Evolutionary conservation across 179 eudicot species (phyloP), one percentile per base, ranked within the genome.

Genomic region (Drosera spatulata): DNA sequence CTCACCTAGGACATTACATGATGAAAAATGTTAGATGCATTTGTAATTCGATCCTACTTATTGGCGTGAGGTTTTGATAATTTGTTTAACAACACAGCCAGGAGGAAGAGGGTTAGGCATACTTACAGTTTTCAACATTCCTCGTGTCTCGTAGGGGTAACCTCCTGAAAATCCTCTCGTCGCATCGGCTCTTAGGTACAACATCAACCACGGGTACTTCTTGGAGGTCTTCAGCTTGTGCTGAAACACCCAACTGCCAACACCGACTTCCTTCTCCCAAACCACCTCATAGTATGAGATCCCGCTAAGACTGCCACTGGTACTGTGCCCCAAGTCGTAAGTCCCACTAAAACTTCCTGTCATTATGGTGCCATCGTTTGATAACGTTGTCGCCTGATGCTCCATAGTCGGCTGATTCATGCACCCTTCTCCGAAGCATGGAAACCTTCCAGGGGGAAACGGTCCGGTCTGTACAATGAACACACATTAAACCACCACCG

Each of bases 121-220:
- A 69, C 84, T 69, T 76, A 86, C 95, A 58, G 60, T 80, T 68
- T 82, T 84, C 66, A 84, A 77, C 84, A 87, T 87, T 60, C 95
- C 95, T 63, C 91, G 69, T 3, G 86, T 82, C 42, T 84, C 79
- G 60, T 87, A 87, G 53, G 80, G 95, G 69, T 87, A 87, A 10
- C 95, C 95, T 7, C 95, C 95, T 9, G 87, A 82, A 65, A 74
- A 84, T 0, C 95, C 91, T 43, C 53, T 69, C 6, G 95, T 80
- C 2, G 95, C 91, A 70, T 87, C 95, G 6, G 95, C 86, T 63
- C 95, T 78, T 0, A 87, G 71, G 62, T 87, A 87, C 66, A 87
- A 56, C 95, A 84, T 87, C 41, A 87, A 68, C 95, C 95, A 87
- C 4, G 95, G 95, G 59, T 87, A 84, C 60, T 69, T 68, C 7